Evolutionary conservation across 2,329 filamentous ascomycete species (phyloP), one percentile per base, ranked within the genome.

Genomic region (Nakataea oryzae): DNA sequence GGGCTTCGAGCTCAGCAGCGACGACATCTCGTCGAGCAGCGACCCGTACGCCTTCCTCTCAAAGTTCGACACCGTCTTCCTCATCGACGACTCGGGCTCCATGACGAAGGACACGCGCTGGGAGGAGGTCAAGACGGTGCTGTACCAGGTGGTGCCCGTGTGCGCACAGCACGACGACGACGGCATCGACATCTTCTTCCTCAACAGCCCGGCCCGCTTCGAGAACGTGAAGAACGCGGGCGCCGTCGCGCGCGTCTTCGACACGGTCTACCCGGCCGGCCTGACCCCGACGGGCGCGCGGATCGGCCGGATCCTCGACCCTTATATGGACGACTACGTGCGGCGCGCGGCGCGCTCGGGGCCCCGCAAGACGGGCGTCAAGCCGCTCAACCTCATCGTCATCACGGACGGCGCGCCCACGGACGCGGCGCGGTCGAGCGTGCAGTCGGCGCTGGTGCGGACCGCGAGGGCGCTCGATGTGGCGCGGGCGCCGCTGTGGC

Each of bases 71-170:
- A 97, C 92, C 34, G 76, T 93, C 62, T 93, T 97, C 72, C 76
- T 97, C 1, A 91, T 97, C 70, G 93, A 97, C 71, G 93, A 97
- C 77, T 92, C 88, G n/a, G 85, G 86, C 6, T 93, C 88, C 68
- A 97, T 97, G 93, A 78, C 79, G 1, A 8, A 12, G 17, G 90
- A 88, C 21, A 71, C 77, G n/a, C 82, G 81, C 27, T 97, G 93
- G 93, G 73, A 76, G 14, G 90, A 97, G 73, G 90, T 90, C 0
- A 76, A 81, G 29, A 77, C 81, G 11, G 90, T 89, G 1, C 82
- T 97, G 2, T 76, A 81, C 34, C 80, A 85, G 58, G 92, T 97
- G 69, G 83, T 91, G 0, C 91, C 91, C 0, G 88, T 96, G 69
- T 96, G 93, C 75, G 90, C 90, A 1, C 72, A 78, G 4, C 86